Percentiles rank a stretch among this genome's conserved stretches.
Evolutionary conservation across 768 basidiomycete species (phyloP).

Genomic region (Lactarius pseudohatsudake): DNA sequence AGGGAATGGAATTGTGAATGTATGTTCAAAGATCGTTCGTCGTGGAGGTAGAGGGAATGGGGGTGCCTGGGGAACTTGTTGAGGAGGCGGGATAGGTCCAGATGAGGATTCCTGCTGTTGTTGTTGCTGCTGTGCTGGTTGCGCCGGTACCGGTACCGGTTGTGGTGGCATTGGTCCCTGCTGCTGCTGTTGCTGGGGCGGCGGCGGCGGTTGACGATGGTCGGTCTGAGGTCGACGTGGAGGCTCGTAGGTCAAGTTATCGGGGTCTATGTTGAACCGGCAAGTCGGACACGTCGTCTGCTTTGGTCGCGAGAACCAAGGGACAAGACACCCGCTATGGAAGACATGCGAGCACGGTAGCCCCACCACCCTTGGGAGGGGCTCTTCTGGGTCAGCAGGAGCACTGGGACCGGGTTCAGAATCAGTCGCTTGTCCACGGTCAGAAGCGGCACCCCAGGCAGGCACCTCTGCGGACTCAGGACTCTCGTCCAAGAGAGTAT

Average conservation of each 20-base stretch:
- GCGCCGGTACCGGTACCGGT: not conserved
- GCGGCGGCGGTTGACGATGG: slow-evolving; percentile 16
- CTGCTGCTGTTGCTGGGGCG: slow-evolving; percentile 3
- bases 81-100: not conserved
- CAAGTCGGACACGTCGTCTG: slow-evolving; percentile 85
- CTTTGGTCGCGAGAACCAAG: slow-evolving; percentile 78
- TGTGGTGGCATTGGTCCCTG: slow-evolving; percentile 18
- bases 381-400: slow-evolving; percentile 17
- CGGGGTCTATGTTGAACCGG: slow-evolving; percentile 80
- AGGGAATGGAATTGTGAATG: slow-evolving; percentile 18
- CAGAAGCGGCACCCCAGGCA: slow-evolving; percentile 5
- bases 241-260: slow-evolving; percentile 55
- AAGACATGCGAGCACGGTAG: slow-evolving; percentile 83
- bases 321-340: slow-evolving; percentile 73
- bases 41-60: not conserved
- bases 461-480: slow-evolving; percentile 5
- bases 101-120: not conserved
- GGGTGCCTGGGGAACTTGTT: slow-evolving; percentile 7
- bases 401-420: slow-evolving; percentile 24
- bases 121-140: slow-evolving; percentile 12
- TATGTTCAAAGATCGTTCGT: slow-evolving; percentile 24
- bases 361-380: slow-evolving; percentile 52
- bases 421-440: slow-evolving; percentile 19
- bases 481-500: slow-evolving; percentile 47
- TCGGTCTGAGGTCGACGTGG: slow-evolving; percentile 17